These are phyloP conservation scores for Paecilomyces variotii DNA, from an alignment of 2,329 filamentous ascomycete species.

Conservation along the genomic window DNA sequence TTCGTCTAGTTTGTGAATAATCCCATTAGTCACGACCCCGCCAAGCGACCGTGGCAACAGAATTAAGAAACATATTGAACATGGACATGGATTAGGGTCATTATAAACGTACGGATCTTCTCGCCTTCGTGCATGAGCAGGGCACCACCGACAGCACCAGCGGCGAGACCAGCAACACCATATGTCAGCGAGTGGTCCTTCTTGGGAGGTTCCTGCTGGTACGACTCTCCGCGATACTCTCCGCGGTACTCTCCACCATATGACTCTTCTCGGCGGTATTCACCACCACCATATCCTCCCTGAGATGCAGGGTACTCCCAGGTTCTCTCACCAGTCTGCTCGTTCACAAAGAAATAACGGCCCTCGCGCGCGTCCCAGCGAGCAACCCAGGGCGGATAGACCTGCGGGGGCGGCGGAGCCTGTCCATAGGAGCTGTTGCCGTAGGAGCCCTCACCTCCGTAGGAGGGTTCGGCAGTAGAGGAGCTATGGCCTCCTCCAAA, in stretches of 20 bases:
- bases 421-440: not conserved
- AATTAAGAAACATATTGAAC: not conserved
- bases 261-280: not conserved
- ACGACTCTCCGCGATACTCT: not conserved
- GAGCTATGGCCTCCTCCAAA: constrained; percentile 33
- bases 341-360: constrained; percentile 41
- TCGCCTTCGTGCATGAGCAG: constrained; percentile 39
- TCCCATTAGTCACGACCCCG: not conserved
- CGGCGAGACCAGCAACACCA: constrained; percentile 32
- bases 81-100: no score
- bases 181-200: constrained; percentile 27
- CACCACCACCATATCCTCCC: constrained; percentile 11
- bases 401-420: constrained; percentile 32
- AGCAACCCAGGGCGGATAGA: constrained; percentile 36
- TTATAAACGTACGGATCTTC: constrained; percentile 27
- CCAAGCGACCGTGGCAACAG: not conserved
- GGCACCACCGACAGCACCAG: constrained; percentile 37
- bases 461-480: constrained; percentile 10
- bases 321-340: constrained; percentile 37
- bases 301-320: constrained; percentile 28
- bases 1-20: constrained; percentile 16
- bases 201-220: constrained; percentile 12
- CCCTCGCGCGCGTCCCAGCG: constrained; percentile 34
- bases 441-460: not conserved
- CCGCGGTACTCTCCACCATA: not conserved